Evolutionary conservation across 2,329 filamentous ascomycete species (phyloP), one percentile per base, ranked within the genome.

Genomic region (Sporothrix humicola): DNA sequence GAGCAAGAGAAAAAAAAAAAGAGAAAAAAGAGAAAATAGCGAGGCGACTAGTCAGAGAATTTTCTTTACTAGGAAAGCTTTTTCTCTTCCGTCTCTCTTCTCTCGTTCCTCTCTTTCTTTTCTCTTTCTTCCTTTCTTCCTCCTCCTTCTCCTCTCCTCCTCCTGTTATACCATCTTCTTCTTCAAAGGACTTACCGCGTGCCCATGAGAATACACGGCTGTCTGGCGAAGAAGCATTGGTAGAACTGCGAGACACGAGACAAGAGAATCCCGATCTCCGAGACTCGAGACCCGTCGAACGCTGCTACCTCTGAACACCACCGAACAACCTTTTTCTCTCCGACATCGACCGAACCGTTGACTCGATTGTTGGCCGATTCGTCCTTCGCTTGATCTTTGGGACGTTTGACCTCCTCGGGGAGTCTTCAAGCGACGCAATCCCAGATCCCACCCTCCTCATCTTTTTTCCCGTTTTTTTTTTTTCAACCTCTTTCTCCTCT

Each of bases 211-310:
- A 69, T 48, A 72, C 69, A 69, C 72, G 72, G 74, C 59, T 26
- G 69, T 73, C 72, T 73, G 72, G 74, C 63, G 74, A 75, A 75
- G 74, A 73, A 72, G 73, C 65, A 69, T 72, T 74, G 73, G 73
- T 56, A 69, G 69, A 74, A 72, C 63, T 69, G 69, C 56, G 73
- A 69, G 73, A 72, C 37, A 37, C 42, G 48, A 59, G 44, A 65
- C 65, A 56, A 20, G 20, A 56, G 52, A 56, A 23, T 23, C 52
- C 15, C n/a, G n/a, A 20, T 26, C 7, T 9, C 12, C 52, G 31
- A 37, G 31, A 37, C 31, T 37, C 31, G 31, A 37, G 31, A 37
- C 31, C 31, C 31, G 31, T 42, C 26, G 23, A 26, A 37, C 52
- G 50, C 52, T 46, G 37, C 68, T 54, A 20, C 50, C 52, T n/a